phyloP scores from a whole-genome alignment of 352 stramenopile species.

The Phytophthora ramorum region DNA sequence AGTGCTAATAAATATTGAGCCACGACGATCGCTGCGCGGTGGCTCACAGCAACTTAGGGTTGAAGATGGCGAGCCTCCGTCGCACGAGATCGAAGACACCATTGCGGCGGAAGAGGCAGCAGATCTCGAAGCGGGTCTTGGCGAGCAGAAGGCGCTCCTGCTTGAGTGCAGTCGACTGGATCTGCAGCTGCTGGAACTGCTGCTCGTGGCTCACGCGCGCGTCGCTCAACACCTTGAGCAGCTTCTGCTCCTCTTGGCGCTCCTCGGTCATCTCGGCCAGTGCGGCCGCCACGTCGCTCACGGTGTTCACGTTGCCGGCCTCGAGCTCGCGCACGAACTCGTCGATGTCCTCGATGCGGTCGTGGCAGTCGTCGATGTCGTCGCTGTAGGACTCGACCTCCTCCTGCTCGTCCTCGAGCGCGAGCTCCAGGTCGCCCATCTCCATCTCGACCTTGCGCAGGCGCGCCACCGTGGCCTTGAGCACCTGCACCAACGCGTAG shows the following conservation, averaged over 20 bases:
- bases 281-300: conserved; percentile 38
- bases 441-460: conserved; percentile 44
- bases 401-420: conserved; percentile 46
- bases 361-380: conserved; percentile 52
- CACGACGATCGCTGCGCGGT: background rate
- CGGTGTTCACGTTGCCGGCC: conserved; percentile 38
- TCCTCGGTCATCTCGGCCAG: conserved; percentile 47
- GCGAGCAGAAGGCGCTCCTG: conserved; percentile 37
- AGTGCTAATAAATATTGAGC: conserved; percentile 47
- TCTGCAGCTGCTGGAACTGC: conserved; percentile 36
- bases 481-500: conserved; percentile 49
- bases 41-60: conserved; percentile 42
- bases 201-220: conserved; percentile 43
- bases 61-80: conserved; percentile 37
- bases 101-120: conserved; percentile 49
- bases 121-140: conserved; percentile 49
- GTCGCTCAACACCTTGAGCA: conserved; percentile 44
- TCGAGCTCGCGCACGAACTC: conserved; percentile 48
- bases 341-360: conserved; percentile 52
- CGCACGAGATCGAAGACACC: conserved; percentile 51
- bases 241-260: conserved; percentile 46
- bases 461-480: conserved; percentile 42
- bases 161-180: conserved; percentile 32
- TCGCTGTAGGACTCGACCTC: conserved; percentile 51
- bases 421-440: conserved; percentile 40